These are phyloP conservation scores for Claviceps paspali DNA, from an alignment of 2,329 filamentous ascomycete genomes.

Conservation along the genomic window DNA sequence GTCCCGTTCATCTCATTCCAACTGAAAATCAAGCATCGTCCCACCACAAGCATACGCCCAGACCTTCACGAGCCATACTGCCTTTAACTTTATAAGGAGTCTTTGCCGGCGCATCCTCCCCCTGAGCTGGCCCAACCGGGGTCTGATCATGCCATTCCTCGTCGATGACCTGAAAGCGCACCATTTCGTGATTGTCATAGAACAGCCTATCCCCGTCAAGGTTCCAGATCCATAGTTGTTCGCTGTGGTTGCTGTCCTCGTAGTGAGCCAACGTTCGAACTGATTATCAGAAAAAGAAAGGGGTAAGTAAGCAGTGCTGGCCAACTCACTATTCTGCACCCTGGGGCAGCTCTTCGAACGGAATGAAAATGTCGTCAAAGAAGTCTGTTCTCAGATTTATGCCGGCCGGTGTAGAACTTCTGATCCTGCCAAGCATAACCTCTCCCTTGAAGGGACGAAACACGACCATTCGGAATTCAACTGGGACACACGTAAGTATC, in stretches of 20 bases:
- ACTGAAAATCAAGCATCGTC: conserved; percentile 19
- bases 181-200: conserved; percentile 81
- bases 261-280: background rate
- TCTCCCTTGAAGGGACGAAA: conserved; percentile 95
- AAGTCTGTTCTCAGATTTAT: conserved; percentile 78
- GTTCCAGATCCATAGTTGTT: conserved; percentile 76
- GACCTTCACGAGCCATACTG: conserved; percentile 46
- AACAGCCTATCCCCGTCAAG: conserved; percentile 60
- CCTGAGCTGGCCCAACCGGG: conserved; percentile 49
- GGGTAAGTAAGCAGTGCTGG: no score
- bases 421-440: conserved; percentile 74
- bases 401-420: conserved; percentile 53
- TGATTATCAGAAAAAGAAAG: background rate
- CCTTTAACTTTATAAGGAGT: conserved; percentile 58
- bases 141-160: conserved; percentile 89
- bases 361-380: conserved; percentile 84
- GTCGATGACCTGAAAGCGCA: conserved; percentile 69
- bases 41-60: conserved; percentile 53
- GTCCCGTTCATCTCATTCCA: conserved; percentile 4
- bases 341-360: conserved; percentile 55
- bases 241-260: conserved; percentile 45
- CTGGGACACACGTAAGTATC: conserved; percentile 28
- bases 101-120: conserved; percentile 44
- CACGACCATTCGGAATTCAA: conserved; percentile 84
- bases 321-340: conserved; percentile 58